Conservation (phyloP, 331 rosid species). For the Acacia pycnantha region DNA sequence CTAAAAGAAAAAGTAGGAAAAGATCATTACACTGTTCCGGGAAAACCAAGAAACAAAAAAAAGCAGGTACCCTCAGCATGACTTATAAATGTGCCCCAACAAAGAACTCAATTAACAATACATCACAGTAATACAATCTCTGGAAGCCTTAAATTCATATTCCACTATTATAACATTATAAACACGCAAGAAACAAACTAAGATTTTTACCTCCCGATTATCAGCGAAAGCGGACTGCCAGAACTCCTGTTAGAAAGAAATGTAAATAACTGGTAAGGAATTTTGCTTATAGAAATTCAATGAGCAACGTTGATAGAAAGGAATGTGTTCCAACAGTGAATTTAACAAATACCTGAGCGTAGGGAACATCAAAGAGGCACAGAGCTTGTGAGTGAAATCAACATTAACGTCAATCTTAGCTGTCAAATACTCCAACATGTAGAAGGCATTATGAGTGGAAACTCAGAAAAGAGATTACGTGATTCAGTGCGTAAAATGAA, state of each 20-base stretch:
- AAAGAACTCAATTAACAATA: background rate
- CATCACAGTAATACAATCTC: background rate
- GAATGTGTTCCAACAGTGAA: background rate
- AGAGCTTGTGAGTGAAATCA: slow-evolving; percentile 83
- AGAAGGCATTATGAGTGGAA: slow-evolving; percentile 5
- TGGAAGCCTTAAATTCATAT: background rate
- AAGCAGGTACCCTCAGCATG: background rate
- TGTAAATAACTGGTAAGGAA: background rate
- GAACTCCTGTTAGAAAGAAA: slow-evolving; percentile 45
- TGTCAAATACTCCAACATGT: slow-evolving; percentile 37
- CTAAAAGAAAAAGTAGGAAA: slow-evolving; percentile 34
- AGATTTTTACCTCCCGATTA: slow-evolving; percentile 73
- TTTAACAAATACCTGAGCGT: slow-evolving; percentile 56
- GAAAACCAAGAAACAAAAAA: background rate
- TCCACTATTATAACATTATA: background rate
- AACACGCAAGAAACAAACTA: slow-evolving; percentile 11
- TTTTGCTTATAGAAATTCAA: background rate
- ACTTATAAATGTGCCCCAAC: background rate
- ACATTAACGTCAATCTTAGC: slow-evolving; percentile 92
- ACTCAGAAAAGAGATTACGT: background rate
- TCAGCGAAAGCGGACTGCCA: slow-evolving; percentile 66
- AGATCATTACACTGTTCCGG: slow-evolving; percentile 6
- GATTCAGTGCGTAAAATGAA: slow-evolving; percentile 11
- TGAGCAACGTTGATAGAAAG: background rate
- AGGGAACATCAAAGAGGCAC: slow-evolving; percentile 77